Conservation (phyloP, 257 asterid species). For the Gynochthodes officinalis region DNA sequence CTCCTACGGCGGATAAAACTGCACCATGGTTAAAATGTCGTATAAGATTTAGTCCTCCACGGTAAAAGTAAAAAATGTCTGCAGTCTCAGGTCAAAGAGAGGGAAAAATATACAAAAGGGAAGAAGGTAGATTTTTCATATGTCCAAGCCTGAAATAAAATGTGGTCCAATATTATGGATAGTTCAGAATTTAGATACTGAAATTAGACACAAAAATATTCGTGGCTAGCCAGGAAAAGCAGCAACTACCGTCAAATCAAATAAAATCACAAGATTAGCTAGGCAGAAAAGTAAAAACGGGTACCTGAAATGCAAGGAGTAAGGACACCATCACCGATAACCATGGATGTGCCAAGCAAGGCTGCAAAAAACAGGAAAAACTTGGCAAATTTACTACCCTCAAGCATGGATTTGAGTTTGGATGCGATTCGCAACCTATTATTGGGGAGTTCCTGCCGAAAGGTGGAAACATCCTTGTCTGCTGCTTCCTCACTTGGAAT, state of each 20-base stretch:
- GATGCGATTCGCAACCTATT: slow-evolving; percentile 43
- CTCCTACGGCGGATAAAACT: slow-evolving; percentile 75
- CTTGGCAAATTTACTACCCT: slow-evolving; percentile 48
- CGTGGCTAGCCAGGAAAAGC: too few species aligned
- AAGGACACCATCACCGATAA: slow-evolving; percentile 76
- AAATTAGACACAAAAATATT: too few species aligned
- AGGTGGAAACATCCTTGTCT: slow-evolving; percentile 57
- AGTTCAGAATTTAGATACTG: too few species aligned
- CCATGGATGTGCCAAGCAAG: slow-evolving; percentile 82
- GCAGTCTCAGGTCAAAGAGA: too few species aligned
- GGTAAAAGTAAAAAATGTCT: not conserved
- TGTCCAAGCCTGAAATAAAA: too few species aligned
- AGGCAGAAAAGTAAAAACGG: too few species aligned
- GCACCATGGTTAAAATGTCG: slow-evolving; percentile 10
- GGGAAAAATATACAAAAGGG: too few species aligned
- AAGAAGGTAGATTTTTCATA: too few species aligned
- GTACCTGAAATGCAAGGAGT: slow-evolving; percentile 79
- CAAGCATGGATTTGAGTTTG: slow-evolving; percentile 43
- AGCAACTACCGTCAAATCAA: too few species aligned
- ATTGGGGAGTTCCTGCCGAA: slow-evolving; percentile 46
- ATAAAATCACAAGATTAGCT: too few species aligned
- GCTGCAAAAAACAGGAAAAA: slow-evolving; percentile 49
- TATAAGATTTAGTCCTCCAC: not conserved
- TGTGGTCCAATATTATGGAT: too few species aligned
- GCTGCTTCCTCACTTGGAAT: slow-evolving; percentile 69